A percentile compares a stretch with the other conserved stretches of the same genome.
Evolutionary conservation across 345 rosid species (phyloP).

Genomic region (Lepidium sativum): DNA sequence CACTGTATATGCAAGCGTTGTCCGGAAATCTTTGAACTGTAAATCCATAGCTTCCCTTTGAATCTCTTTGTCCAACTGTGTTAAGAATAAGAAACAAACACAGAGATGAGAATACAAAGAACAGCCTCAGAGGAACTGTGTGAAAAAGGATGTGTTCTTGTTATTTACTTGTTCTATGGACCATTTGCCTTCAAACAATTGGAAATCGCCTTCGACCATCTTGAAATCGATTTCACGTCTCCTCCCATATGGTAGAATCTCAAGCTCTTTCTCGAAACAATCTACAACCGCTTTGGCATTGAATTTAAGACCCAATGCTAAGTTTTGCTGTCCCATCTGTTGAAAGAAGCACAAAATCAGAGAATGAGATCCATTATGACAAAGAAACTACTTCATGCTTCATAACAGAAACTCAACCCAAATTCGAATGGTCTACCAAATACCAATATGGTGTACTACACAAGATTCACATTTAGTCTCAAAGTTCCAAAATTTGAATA

Average conservation of each 20-base stretch:
- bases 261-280: slow-evolving; percentile 78
- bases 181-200: slow-evolving; percentile 85
- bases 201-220: slow-evolving; percentile 93
- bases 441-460: not conserved
- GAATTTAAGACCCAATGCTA: slow-evolving; percentile 73
- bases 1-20: slow-evolving; percentile 55
- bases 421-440: not conserved
- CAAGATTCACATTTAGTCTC: not conserved
- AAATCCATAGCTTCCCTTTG: slow-evolving; percentile 20
- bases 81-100: not conserved
- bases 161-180: slow-evolving; percentile 66
- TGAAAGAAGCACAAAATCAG: not conserved
- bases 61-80: slow-evolving; percentile 41
- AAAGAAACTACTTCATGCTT: not conserved
- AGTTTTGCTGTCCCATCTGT: slow-evolving; percentile 79
- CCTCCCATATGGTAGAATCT: slow-evolving; percentile 39
- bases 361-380: not conserved
- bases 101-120: not conserved
- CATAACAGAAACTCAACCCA: not conserved
- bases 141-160: not conserved
- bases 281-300: slow-evolving; percentile 82
- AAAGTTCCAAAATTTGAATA: not conserved
- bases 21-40: slow-evolving; percentile 33
- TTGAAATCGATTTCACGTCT: slow-evolving; percentile 84
- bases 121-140: not conserved